Base-by-base conservation (phyloP, 495 filamentous ascomycete species). In the Penicillium taxi region DNA sequence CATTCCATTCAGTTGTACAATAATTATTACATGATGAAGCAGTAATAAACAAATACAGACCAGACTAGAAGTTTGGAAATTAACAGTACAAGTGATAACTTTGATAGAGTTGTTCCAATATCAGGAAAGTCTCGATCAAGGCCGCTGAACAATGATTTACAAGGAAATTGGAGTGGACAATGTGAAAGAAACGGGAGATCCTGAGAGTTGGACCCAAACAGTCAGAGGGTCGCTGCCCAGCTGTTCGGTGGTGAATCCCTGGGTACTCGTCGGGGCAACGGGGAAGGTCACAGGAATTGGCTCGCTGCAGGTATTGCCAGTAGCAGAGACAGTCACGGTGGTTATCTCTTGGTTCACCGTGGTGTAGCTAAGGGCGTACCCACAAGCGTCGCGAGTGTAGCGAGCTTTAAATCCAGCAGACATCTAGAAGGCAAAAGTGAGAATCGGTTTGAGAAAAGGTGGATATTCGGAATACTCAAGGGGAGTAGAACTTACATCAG, bases 271-370 rank as follows among this genome's bases (percentile, higher is more conserved):
- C 1, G 63, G 63, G 0, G 51, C 48, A 6, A 53, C 59, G 9
- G 75, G 73, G 39, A 80, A 66, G 1, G 75, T 79, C 8, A 81
- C 63, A 4, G 77, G 77, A 30, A 81, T 70, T 0, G 63, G 51
- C 2, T 58, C 61, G 26, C 44, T 50, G 58, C 77, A 81, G 23
- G 50, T 67, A 52, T 75, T 75, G 26, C 55, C 62, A 11, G 48
- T 64, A 12, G 72, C 64, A 9, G 66, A 63, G 31, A 81, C 55
- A 4, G 69, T 74, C 15, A 77, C 61, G 16, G 54, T 63, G 4
- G 67, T 68, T 45, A 79, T 78, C 32, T 60, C 51, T 12, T 52
- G 38, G 37, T 61, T 54, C 4, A 52, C 48, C 41, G 59, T 65
- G 40, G 57, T 59, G 50, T 69, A 78, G 13, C 37, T 58, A 16